Percentiles rank a stretch among this genome's conserved stretches.
Evolutionary conservation across 2,329 filamentous ascomycete species (phyloP).

Genomic region (Pleomassaria siparia): DNA sequence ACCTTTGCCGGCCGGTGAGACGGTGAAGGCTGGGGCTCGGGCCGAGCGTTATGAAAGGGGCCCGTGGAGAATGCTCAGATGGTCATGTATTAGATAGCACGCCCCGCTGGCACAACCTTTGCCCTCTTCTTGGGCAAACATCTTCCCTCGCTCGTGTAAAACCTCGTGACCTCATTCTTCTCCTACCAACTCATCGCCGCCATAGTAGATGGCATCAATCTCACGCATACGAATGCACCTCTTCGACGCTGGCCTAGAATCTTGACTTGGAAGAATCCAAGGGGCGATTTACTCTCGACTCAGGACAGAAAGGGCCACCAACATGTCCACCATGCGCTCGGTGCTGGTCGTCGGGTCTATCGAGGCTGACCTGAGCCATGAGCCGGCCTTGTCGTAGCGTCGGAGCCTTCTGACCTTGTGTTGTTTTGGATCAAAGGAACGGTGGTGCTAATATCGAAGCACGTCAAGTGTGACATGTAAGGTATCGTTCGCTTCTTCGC

Average conservation of each 20-base stretch:
- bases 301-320: neutral
- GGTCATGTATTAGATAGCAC: neutral
- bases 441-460: slow-evolving; percentile 15
- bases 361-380: slow-evolving; percentile 1
- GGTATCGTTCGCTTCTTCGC: slow-evolving; percentile 5
- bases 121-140: neutral
- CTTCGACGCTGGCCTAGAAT: neutral
- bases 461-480: slow-evolving; percentile 11
- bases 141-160: neutral
- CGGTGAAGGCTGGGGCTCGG: neutral
- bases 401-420: slow-evolving; percentile 6
- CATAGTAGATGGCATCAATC: neutral
- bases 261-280: neutral
- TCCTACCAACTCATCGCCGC: neutral
- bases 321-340: neutral
- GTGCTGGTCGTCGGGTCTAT: neutral
- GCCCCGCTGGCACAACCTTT: neutral
- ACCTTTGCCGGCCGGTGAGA: neutral
- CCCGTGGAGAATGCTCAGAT: neutral
- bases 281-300: neutral
- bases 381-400: neutral
- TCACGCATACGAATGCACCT: neutral
- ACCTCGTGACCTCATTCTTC: neutral
- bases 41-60: neutral
- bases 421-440: slow-evolving; percentile 2